Evolutionary conservation across 176 grass and related monocot species (phyloP).

Genomic region (Ampelocalamus luodianensis): DNA sequence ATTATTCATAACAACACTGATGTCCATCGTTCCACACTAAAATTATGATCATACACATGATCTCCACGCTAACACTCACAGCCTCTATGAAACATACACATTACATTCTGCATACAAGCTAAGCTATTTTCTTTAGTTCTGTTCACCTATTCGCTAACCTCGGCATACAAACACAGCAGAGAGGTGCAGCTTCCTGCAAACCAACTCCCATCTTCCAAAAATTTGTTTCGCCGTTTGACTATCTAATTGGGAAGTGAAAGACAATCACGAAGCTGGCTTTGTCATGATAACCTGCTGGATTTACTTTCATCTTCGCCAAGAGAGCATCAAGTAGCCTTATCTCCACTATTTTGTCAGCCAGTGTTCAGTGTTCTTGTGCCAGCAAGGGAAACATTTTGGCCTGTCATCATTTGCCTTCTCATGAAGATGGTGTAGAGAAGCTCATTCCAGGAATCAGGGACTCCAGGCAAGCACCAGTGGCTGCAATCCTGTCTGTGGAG

Average conservation of each 20-base stretch:
- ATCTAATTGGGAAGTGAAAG: background rate
- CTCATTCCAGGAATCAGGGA: constrained; percentile 97
- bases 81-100: constrained; percentile 20
- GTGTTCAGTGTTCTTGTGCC: constrained; percentile 21
- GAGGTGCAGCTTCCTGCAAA: background rate
- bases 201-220: background rate
- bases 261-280: background rate
- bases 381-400: constrained; percentile 18
- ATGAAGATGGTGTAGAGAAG: constrained; percentile 75
- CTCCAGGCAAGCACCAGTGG: constrained; percentile 96
- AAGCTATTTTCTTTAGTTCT: background rate
- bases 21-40: no score
- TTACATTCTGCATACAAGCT: background rate
- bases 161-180: background rate
- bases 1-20: no score
- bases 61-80: no score
- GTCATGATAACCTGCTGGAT: background rate
- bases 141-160: background rate
- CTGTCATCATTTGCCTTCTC: constrained; percentile 39
- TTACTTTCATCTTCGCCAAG: constrained; percentile 2
- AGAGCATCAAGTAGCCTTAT: background rate
- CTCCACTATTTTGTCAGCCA: constrained; percentile 13
- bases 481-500: constrained; percentile 88
- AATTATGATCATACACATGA: no score
- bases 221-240: background rate